Percentiles rank a stretch among this genome's conserved stretches.
Conservation (phyloP, 257 asterid species). For the Sherardia arvensis region DNA sequence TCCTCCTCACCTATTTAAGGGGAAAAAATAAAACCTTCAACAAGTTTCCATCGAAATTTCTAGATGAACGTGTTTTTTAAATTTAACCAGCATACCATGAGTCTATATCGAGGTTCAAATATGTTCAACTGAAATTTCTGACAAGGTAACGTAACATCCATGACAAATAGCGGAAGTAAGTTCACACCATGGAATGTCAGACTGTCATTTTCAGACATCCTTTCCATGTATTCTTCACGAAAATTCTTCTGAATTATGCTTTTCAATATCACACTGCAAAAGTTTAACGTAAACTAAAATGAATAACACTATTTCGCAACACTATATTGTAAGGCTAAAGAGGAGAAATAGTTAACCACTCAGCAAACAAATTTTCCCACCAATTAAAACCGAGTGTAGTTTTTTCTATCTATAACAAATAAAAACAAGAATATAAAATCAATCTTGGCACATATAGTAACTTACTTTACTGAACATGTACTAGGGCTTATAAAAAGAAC, state of each 20-base stretch:
- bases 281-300: background rate
- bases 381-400: background rate
- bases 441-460: constrained; percentile 9
- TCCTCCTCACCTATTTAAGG: constrained; percentile 75
- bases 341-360: background rate
- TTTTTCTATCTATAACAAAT: background rate
- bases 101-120: constrained; percentile 97
- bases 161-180: constrained; percentile 89
- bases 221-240: constrained; percentile 81
- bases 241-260: constrained; percentile 84
- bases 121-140: constrained; percentile 91
- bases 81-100: constrained; percentile 55
- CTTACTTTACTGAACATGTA: constrained; percentile 80
- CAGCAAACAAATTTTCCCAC: background rate
- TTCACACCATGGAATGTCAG: constrained; percentile 65
- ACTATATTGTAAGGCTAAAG: background rate
- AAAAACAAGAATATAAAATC: background rate
- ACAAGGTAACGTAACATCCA: constrained; percentile 95
- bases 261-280: constrained; percentile 79
- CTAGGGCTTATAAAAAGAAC: constrained; percentile 76
- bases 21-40: background rate
- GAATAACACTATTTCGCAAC: too few relatives aligned
- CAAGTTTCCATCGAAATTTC: background rate
- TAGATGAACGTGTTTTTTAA: background rate
- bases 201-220: constrained; percentile 70